Evolutionary conservation across 108 stramenopile genomes (phyloP).

Genomic region (Nitzschia sp.): DNA sequence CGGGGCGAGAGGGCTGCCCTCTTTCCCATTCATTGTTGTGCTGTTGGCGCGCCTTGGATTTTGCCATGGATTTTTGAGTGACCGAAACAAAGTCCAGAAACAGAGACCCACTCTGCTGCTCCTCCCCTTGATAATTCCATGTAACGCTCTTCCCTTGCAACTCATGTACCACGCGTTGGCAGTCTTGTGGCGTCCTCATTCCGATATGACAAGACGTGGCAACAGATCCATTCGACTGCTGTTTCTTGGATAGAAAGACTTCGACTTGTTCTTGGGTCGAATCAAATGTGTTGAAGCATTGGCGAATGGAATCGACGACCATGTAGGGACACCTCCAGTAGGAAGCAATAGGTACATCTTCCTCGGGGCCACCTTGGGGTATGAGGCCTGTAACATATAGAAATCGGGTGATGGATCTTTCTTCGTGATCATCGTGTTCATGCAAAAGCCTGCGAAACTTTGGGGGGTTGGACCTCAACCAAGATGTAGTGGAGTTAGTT

Average conservation of each 20-base stretch:
- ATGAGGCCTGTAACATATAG: constrained; percentile 65
- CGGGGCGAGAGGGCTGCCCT: constrained; percentile 63
- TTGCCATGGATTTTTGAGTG: constrained; percentile 43
- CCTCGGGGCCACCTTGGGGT: background rate
- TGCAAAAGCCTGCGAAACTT: constrained; percentile 69
- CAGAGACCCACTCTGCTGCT: constrained; percentile 48
- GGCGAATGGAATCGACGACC: constrained; percentile 37
- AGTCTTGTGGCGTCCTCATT: constrained; percentile 49
- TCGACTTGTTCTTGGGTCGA: constrained; percentile 44
- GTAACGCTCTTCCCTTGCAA: constrained; percentile 55
- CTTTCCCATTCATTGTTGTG: constrained; percentile 23
- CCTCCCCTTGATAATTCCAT: constrained; percentile 25
- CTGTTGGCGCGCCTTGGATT: constrained; percentile 23
- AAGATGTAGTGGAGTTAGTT: constrained; percentile 7
- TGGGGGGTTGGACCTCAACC: constrained; percentile 78
- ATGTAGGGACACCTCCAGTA: constrained; percentile 28
- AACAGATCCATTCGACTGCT: background rate
- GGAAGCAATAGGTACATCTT: background rate
- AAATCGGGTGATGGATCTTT: constrained; percentile 58
- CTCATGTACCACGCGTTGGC: constrained; percentile 44
- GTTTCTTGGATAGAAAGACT: constrained; percentile 44
- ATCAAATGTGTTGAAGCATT: constrained; percentile 43
- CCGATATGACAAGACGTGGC: constrained; percentile 49
- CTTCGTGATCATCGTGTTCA: constrained; percentile 29
- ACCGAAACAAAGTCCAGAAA: constrained; percentile 76